Percentiles rank a stretch among this genome's conserved stretches.
phyloP scores from a whole-genome alignment of 306 rosid species.

The Heteromeles arbutifolia region DNA sequence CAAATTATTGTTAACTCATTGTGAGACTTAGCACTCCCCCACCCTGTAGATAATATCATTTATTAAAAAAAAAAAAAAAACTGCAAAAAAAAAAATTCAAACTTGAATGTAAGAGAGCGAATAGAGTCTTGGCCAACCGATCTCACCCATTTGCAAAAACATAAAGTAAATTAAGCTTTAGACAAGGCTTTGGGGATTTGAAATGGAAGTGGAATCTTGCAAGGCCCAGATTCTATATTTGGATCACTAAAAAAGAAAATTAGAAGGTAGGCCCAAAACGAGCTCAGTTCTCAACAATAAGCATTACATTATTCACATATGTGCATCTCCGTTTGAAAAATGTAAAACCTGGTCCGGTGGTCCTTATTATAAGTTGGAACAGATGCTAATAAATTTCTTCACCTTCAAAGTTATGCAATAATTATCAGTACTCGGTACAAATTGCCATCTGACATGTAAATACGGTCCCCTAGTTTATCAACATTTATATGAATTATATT shows the following conservation, averaged over 20 bases:
- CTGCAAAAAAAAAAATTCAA: no score
- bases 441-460: no score
- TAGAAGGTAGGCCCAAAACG: background rate
- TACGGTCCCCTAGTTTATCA: no score
- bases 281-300: background rate
- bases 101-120: no score
- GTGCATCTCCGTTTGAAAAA: background rate
- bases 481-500: no score
- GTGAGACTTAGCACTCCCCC: no score
- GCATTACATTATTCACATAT: background rate
- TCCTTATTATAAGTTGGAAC: background rate
- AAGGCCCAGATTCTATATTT: background rate
- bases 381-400: background rate
- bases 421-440: no score
- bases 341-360: no score
- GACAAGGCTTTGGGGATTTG: background rate
- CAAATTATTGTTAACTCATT: no score
- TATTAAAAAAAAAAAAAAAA: no score
- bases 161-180: background rate
- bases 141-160: background rate
- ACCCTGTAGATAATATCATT: no score
- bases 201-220: background rate
- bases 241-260: background rate
- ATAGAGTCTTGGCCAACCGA: no score
- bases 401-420: background rate